Conservation (phyloP, 441 rosid species). For the Euphorbia celastroides region DNA sequence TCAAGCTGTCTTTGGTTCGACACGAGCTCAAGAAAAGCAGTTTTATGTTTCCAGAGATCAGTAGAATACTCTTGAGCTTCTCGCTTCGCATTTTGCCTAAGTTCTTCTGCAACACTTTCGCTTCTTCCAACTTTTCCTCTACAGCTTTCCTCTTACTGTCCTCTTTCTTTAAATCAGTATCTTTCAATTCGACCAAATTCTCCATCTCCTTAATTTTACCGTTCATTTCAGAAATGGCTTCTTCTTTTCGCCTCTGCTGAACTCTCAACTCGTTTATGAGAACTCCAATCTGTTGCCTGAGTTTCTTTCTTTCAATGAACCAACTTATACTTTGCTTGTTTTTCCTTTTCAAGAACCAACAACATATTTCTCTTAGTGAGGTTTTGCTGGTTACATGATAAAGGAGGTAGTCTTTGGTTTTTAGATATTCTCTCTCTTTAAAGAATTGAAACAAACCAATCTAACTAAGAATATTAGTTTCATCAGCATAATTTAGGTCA, state of each 20-base stretch:
- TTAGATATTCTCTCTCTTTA: neutral
- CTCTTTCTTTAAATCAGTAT: slow-evolving; percentile 43
- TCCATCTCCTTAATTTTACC: slow-evolving; percentile 54
- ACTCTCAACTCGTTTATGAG: slow-evolving; percentile 50
- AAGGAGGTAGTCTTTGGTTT: neutral
- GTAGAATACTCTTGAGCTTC: slow-evolving; percentile 63
- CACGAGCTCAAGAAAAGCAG: slow-evolving; percentile 83
- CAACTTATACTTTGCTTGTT: slow-evolving; percentile 86
- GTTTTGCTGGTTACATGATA: no score
- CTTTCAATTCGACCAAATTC: slow-evolving; percentile 44
- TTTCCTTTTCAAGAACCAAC: slow-evolving; percentile 75
- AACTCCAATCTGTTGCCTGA: slow-evolving; percentile 51
- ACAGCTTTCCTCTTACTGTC: slow-evolving; percentile 44
- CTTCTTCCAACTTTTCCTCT: slow-evolving; percentile 47
- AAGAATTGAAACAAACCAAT: neutral
- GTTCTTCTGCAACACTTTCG: slow-evolving; percentile 44
- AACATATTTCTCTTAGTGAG: slow-evolving; percentile 92
- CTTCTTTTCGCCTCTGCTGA: slow-evolving; percentile 42
- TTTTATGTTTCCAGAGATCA: slow-evolving; percentile 78
- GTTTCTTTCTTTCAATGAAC: slow-evolving; percentile 60
- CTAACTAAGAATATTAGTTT: neutral
- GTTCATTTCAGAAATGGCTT: slow-evolving; percentile 38
- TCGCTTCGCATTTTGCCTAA: slow-evolving; percentile 47
- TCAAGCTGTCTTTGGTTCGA: slow-evolving; percentile 84
- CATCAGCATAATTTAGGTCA: neutral